Percentiles rank a stretch among this genome's conserved stretches.
Conservation (phyloP, 116 monocot genomes). For the Phalaenopsis hybrid region DNA sequence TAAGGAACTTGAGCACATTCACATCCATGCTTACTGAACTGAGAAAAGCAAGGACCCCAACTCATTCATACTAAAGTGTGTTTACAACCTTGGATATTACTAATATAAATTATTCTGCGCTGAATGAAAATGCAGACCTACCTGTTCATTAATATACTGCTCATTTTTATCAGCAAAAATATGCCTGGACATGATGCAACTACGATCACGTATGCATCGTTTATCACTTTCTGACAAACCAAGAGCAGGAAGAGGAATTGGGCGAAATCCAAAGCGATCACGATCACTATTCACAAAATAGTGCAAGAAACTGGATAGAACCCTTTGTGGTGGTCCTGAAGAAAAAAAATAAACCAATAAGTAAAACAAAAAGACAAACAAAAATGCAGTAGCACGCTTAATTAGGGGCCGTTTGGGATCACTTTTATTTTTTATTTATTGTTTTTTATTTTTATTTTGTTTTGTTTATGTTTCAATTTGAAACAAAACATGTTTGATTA, state of each 20-base stretch:
- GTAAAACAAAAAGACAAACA: background rate
- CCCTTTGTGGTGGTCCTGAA: constrained; percentile 85
- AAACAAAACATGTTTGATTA: too few relatives aligned
- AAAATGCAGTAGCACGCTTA: background rate
- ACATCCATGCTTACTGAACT: background rate
- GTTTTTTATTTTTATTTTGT: too few relatives aligned
- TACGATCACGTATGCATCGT: constrained; percentile 93
- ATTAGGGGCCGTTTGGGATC: too few relatives aligned
- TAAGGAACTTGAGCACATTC: background rate
- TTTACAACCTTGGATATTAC: background rate
- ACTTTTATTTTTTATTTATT: too few relatives aligned
- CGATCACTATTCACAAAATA: constrained; percentile 82
- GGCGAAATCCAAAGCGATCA: constrained; percentile 74
- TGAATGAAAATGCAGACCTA: constrained; percentile 8
- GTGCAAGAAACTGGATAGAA: constrained; percentile 76
- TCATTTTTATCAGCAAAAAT: constrained; percentile 94
- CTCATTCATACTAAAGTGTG: background rate
- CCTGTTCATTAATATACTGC: constrained; percentile 94
- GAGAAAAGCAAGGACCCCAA: background rate
- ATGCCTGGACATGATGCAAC: constrained; percentile 94
- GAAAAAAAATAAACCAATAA: constrained; percentile 1
- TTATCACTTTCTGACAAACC: constrained; percentile 94
- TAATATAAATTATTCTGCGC: background rate
- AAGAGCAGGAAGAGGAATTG: constrained; percentile 66
- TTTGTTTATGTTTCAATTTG: too few relatives aligned